Base-by-base conservation (phyloP, 2,329 filamentous ascomycete species). In the Neoascochyta sp. region DNA sequence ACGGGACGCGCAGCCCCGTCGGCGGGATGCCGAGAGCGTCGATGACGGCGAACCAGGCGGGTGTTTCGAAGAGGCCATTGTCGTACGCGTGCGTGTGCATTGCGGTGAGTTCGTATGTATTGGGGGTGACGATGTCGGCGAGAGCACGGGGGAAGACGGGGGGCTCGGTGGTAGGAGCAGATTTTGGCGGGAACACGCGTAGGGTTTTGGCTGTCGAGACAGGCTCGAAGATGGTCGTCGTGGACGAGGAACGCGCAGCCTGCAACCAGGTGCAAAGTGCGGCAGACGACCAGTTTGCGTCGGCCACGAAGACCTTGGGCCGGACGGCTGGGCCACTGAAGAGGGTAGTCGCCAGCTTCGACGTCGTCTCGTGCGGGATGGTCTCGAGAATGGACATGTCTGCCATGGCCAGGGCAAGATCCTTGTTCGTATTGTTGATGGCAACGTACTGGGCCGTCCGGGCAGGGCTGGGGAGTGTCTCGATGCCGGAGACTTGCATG, bases 371-470 rank as follows among this genome's bases (percentile, higher is more conserved):
- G 16, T 45, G 17, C 2, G 62, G 59, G 3, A 67, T 62, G 5
- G 63, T 61, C 45, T 78, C 71, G 21, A 95, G 76, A 48, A 95
- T 90, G 32, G 73, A 76, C 88, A 96, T 95, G 57, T 96, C 92
- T 4, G 90, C 89, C 86, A 95, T 94, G 24, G 88, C 90, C 41
- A 95, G 65, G n/a, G 89, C 74, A 3, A 98, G 76, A 42, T 89
- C 83, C 60, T 88, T 93, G 37, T 82, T 78, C 1, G 71, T 70
- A 54, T 93, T 85, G 57, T 96, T 98, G 43, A 96, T 71, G 10
- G 90, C 84, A 3, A 96, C 77, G 58, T 96, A 96, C 60, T 95
- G 88, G 1, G 89, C 87, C 2, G 90, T 96, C 33, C 84, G 75
- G 17, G 71, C 73, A 3, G 69, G 69, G 13, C 43, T 40, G 4